A percentile compares a stretch with the other conserved stretches of the same genome.
Conservation (phyloP, 805 yeast species). For the Citeromyces nyonsensis region DNA sequence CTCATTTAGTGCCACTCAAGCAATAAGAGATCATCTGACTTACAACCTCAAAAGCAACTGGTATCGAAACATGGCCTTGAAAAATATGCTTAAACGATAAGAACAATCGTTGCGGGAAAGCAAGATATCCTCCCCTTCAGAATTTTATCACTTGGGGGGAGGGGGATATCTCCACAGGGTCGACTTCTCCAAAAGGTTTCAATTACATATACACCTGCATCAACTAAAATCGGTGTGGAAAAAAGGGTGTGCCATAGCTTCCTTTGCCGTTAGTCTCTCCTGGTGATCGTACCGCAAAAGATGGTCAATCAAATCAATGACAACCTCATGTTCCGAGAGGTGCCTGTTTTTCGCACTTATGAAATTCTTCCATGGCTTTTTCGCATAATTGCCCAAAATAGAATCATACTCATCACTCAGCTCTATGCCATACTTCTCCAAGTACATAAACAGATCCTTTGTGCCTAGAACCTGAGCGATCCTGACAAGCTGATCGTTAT, state of each 20-base stretch:
- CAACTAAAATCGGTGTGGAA: neutral
- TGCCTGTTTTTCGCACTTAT: constrained; percentile 35
- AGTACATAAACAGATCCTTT: constrained; percentile 51
- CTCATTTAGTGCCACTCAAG: no score
- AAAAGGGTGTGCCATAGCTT: constrained; percentile 55
- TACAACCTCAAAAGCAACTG: no score
- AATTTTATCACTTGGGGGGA: no score
- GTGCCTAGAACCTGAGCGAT: constrained; percentile 83
- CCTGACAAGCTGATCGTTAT: constrained; percentile 83
- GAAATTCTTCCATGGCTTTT: constrained; percentile 55
- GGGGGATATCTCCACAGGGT: no score
- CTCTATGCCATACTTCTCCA: constrained; percentile 51
- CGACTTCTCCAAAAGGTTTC: no score
- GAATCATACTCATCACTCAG: constrained; percentile 72
- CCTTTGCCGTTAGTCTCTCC: constrained; percentile 75
- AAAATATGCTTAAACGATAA: no score
- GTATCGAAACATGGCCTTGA: no score
- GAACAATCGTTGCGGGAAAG: no score
- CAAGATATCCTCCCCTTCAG: no score
- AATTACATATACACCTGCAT: neutral
- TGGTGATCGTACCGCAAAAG: constrained; percentile 76
- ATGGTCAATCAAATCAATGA: constrained; percentile 57
- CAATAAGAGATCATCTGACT: no score
- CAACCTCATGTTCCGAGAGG: constrained; percentile 33
- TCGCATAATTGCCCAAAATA: constrained; percentile 45